Evolutionary conservation across 352 stramenopile genomes (phyloP).

Genomic region (Phytophthora uliginosa): DNA sequence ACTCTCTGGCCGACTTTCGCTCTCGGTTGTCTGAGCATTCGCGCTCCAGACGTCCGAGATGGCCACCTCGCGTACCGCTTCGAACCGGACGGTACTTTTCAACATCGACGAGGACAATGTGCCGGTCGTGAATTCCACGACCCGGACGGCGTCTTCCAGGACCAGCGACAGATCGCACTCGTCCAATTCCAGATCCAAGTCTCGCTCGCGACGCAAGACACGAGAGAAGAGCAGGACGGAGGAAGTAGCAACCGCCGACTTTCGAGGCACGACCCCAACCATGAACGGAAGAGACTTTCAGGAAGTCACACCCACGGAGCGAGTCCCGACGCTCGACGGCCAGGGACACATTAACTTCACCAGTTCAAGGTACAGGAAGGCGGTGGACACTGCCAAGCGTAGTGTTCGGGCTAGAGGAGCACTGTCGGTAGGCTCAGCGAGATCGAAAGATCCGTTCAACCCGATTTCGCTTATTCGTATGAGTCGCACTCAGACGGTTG

Average conservation of each 20-base stretch:
- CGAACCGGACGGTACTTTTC: constrained; percentile 48
- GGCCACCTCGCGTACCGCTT: constrained; percentile 35
- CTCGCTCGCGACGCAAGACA: constrained; percentile 13
- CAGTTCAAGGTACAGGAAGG: constrained; percentile 32
- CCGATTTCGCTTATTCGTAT: constrained; percentile 26
- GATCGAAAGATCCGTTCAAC: constrained; percentile 23
- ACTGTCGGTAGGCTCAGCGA: constrained; percentile 27
- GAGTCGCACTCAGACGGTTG: constrained; percentile 23
- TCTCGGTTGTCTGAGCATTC: not conserved
- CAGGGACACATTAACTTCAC: constrained; percentile 41
- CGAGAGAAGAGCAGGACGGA: constrained; percentile 9
- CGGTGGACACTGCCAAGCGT: constrained; percentile 26
- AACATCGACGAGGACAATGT: constrained; percentile 57
- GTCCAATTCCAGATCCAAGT: constrained; percentile 24
- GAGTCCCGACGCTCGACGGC: constrained; percentile 32
- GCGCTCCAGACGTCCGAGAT: constrained; percentile 18
- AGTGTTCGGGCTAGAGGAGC: constrained; percentile 32
- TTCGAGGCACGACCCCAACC: constrained; percentile 26
- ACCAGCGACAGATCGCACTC: constrained; percentile 22
- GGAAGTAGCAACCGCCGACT: constrained; percentile 23
- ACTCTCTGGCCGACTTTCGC: constrained; percentile 3
- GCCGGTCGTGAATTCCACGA: constrained; percentile 13
- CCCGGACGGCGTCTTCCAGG: constrained; percentile 21
- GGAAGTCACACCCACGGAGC: constrained; percentile 4
- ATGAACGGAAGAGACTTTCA: constrained; percentile 18